A percentile compares a stretch with the other conserved stretches of the same genome.
phyloP scores from a whole-genome alignment of 257 asterid genomes.

The Ajuga chamaepitys region DNA sequence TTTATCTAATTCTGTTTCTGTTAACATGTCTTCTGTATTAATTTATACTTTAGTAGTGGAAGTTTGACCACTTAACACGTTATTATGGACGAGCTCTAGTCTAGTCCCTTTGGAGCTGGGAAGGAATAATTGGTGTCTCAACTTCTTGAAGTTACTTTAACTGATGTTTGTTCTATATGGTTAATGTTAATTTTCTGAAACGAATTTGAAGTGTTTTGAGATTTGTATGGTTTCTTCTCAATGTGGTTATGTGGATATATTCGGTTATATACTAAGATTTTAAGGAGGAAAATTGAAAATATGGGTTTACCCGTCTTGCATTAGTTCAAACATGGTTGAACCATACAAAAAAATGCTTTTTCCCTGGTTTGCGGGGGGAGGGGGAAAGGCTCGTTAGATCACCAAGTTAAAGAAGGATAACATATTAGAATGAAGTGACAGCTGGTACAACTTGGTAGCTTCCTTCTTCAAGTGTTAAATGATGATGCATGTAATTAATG shows the following conservation, averaged over 20 bases:
- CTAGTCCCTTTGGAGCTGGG: no score
- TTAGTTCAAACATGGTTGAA: no score
- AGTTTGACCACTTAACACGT: no score
- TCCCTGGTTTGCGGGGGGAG: no score
- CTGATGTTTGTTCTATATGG: background rate
- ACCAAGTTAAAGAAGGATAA: no score
- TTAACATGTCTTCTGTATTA: background rate
- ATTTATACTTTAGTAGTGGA: no score
- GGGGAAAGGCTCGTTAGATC: no score
- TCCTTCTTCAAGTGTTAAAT: background rate
- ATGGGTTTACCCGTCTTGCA: no score
- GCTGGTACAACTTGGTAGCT: background rate
- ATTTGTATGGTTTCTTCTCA: background rate
- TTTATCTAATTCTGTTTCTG: background rate
- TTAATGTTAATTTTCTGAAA: background rate
- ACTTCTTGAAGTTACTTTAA: background rate
- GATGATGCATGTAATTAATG: background rate
- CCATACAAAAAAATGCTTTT: no score
- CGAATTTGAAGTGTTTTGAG: background rate
- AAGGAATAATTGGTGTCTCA: background rate
- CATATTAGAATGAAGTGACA: background rate
- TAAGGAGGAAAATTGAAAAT: background rate
- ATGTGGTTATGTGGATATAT: background rate
- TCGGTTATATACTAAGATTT: background rate
- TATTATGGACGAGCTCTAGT: no score